These are phyloP conservation scores for Escallonia rubra DNA, from an alignment of 129 eudicot species.

Conservation along the genomic window DNA sequence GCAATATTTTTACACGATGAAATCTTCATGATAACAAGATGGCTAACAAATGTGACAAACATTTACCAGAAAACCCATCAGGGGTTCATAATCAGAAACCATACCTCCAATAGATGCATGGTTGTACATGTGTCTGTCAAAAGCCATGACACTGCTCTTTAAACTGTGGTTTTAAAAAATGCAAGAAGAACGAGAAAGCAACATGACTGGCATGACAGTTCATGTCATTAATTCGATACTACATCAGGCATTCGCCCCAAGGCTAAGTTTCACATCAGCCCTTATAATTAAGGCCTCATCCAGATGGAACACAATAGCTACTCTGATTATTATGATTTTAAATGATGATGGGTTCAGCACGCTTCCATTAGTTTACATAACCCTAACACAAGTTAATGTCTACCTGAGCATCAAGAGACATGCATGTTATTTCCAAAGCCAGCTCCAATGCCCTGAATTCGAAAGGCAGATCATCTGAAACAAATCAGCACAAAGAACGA, in stretches of 20 bases:
- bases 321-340: not conserved
- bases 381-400: slow-evolving; percentile 5
- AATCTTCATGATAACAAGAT: not conserved
- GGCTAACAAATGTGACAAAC: not conserved
- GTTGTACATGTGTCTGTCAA: not conserved
- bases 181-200: not conserved
- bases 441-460: slow-evolving; percentile 94
- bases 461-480: slow-evolving; percentile 84
- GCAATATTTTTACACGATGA: too few species aligned
- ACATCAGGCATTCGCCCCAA: not conserved
- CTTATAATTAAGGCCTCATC: not conserved
- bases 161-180: not conserved
- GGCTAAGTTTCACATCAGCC: not conserved
- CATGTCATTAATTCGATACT: not conserved
- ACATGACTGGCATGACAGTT: not conserved
- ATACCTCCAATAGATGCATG: not conserved
- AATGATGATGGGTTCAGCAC: not conserved
- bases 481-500: slow-evolving; percentile 21
- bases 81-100: not conserved
- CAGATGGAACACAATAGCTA: not conserved
- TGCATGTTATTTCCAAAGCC: slow-evolving; percentile 91
- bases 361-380: not conserved
- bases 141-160: not conserved
- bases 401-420: slow-evolving; percentile 94
- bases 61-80: not conserved